Percentiles rank a stretch among this genome's conserved stretches.
Conservation (phyloP, 2,329 filamentous ascomycete genomes). For the Myriosclerotinia duriaeana region DNA sequence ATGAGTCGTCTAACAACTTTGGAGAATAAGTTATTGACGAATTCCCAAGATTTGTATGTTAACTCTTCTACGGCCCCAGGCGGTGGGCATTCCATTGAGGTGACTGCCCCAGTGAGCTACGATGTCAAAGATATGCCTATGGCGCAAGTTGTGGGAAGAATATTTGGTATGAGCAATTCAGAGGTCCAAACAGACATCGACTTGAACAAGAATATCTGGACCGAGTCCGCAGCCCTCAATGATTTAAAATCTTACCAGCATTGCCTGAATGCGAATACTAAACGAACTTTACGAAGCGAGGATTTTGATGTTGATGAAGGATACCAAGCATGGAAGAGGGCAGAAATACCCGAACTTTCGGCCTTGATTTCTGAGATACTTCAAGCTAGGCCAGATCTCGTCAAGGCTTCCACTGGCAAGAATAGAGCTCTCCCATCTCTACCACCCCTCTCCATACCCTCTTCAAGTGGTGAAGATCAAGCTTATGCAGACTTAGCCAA, state of each 20-base stretch:
- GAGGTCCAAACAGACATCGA: slow-evolving; percentile 88
- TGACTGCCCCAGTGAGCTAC: slow-evolving; percentile 78
- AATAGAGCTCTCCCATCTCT: slow-evolving; percentile 60
- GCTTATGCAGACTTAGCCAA: slow-evolving; percentile 55
- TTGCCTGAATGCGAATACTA: slow-evolving; percentile 78
- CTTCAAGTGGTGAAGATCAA: slow-evolving; percentile 40
- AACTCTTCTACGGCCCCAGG: slow-evolving; percentile 57
- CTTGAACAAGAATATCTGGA: slow-evolving; percentile 77
- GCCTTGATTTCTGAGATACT: slow-evolving; percentile 93
- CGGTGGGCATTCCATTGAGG: slow-evolving; percentile 68
- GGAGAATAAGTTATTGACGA: slow-evolving; percentile 89
- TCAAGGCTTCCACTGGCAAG: slow-evolving; percentile 54
- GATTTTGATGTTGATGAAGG: slow-evolving; percentile 91
- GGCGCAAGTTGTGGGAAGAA: slow-evolving; percentile 80
- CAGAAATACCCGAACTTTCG: slow-evolving; percentile 82
- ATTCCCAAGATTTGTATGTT: slow-evolving; percentile 83
- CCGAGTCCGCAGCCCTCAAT: slow-evolving; percentile 82
- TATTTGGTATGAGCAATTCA: slow-evolving; percentile 77
- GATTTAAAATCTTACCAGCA: slow-evolving; percentile 94
- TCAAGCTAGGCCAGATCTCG: slow-evolving; percentile 79
- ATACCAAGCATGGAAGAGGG: slow-evolving; percentile 86
- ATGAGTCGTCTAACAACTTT: slow-evolving; percentile 74
- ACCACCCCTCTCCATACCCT: slow-evolving; percentile 42
- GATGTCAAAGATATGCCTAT: slow-evolving; percentile 97
- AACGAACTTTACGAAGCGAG: slow-evolving; percentile 69